phyloP scores from a whole-genome alignment of 768 basidiomycete species.

The Mrakia hoshinonis region DNA sequence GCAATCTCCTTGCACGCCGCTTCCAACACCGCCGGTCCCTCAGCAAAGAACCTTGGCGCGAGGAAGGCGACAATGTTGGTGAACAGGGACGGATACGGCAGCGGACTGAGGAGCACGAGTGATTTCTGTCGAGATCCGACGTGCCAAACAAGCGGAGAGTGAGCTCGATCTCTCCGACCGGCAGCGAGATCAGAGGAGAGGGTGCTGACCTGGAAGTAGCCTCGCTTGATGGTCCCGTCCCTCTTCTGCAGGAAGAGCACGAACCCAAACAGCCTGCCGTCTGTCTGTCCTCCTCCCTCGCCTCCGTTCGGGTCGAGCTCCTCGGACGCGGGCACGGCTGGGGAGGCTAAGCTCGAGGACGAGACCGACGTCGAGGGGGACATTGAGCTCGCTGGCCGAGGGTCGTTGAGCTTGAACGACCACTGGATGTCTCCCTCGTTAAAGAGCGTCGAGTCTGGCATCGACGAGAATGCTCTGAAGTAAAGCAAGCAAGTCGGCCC shows the following conservation, averaged over 20 bases:
- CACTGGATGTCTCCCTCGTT: conserved; percentile 75
- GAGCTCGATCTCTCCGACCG: background rate
- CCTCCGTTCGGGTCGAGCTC: conserved; percentile 21
- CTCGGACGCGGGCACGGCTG: background rate
- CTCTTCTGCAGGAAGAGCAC: conserved; percentile 28
- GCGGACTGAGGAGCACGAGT: conserved; percentile 24
- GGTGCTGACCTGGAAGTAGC: conserved; percentile 29
- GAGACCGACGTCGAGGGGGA: background rate
- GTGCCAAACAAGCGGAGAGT: background rate
- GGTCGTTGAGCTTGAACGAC: conserved; percentile 68
- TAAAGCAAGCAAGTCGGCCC: background rate
- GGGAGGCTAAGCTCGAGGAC: background rate
- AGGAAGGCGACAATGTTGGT: conserved; percentile 17
- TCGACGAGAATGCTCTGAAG: conserved; percentile 78
- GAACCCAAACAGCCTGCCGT: conserved; percentile 25
- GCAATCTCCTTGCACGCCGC: conserved; percentile 22
- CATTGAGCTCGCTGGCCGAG: background rate
- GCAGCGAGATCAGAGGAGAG: too few species aligned
- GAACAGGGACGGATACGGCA: conserved; percentile 29
- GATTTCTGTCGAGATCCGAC: conserved; percentile 19
- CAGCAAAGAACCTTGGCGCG: conserved; percentile 16
- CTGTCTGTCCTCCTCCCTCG: conserved; percentile 19
- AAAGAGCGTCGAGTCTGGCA: conserved; percentile 80
- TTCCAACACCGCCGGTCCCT: conserved; percentile 21
- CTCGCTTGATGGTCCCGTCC: conserved; percentile 27